Evolutionary conservation across 257 asterid genomes (phyloP).

Genomic region (Oldenlandia corymbosa): DNA sequence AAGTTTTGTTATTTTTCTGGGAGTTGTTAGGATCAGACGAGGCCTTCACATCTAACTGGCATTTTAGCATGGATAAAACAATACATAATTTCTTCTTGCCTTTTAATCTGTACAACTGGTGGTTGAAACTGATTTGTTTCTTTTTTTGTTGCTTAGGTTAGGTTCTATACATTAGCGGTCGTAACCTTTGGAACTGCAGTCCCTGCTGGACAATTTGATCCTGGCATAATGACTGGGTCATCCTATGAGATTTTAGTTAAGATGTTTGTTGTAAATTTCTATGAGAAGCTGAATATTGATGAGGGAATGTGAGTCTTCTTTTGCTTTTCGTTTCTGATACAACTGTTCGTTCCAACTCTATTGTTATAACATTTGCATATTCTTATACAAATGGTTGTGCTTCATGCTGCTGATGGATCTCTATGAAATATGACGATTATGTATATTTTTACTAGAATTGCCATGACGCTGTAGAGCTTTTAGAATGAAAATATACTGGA

Average conservation of each 20-base stretch:
- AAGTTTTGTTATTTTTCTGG: too few relatives aligned
- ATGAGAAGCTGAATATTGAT: slow-evolving; percentile 71
- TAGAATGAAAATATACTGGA: background rate
- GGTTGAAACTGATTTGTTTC: background rate
- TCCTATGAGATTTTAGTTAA: slow-evolving; percentile 98
- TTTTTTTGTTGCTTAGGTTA: slow-evolving; percentile 51
- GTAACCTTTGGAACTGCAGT: slow-evolving; percentile 94
- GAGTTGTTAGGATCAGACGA: background rate
- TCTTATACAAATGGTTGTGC: background rate
- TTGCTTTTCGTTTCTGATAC: slow-evolving; percentile 4
- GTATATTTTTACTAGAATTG: background rate
- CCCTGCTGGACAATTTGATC: slow-evolving; percentile 98
- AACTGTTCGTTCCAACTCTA: background rate
- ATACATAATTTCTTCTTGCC: background rate
- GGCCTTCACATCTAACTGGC: background rate
- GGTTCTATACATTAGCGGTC: slow-evolving; percentile 95
- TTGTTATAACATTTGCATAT: background rate
- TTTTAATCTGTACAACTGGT: background rate
- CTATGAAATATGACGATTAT: background rate
- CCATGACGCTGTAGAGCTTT: background rate
- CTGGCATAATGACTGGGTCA: slow-evolving; percentile 97
- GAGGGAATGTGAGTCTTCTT: slow-evolving; percentile 93
- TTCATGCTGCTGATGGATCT: background rate
- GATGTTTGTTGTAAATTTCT: slow-evolving; percentile 91
- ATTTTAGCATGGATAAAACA: background rate